phyloP scores from a whole-genome alignment of 2,329 filamentous ascomycete species.

The Zopfia rhizophila region DNA sequence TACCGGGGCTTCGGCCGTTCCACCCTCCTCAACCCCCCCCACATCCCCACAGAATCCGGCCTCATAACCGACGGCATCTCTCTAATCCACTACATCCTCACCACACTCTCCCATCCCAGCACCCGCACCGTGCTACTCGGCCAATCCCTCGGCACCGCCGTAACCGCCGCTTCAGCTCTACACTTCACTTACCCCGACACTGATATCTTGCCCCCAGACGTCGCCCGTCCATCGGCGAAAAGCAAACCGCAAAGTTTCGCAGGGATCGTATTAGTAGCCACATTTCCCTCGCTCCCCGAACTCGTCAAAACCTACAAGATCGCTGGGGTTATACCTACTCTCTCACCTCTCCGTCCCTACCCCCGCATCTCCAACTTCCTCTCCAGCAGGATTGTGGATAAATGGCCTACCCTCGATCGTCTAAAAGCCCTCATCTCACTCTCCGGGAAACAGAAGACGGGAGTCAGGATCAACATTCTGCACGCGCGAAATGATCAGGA shows the following conservation, averaged over 20 bases:
- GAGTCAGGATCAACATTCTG: constrained; percentile 74
- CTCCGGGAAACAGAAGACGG: constrained; percentile 31
- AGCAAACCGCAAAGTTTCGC: constrained; percentile 71
- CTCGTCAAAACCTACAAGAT: constrained; percentile 83
- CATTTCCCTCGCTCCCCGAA: constrained; percentile 78
- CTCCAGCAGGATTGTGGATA: constrained; percentile 75
- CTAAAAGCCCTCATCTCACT: constrained; percentile 67
- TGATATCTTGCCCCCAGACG: constrained; percentile 26
- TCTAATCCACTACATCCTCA: constrained; percentile 76
- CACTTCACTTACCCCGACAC: constrained; percentile 64
- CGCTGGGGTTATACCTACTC: constrained; percentile 78
- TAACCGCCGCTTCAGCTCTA: constrained; percentile 78
- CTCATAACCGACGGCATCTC: constrained; percentile 82
- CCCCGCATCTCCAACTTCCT: constrained; percentile 72
- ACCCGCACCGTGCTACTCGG: constrained; percentile 82
- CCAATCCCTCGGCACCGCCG: constrained; percentile 89
- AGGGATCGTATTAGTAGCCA: constrained; percentile 80
- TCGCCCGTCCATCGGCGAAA: constrained; percentile 14
- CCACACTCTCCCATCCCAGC: constrained; percentile 71
- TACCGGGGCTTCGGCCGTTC: constrained; percentile 90
- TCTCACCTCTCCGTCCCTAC: constrained; percentile 77
- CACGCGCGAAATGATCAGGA: constrained; percentile 85
- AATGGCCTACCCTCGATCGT: constrained; percentile 78
- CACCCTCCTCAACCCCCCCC: constrained; percentile 66
- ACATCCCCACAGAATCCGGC: constrained; percentile 77